Percentiles rank a stretch among this genome's conserved stretches.
Conservation (phyloP, 768 basidiomycete species). For the Agaricus blazei region DNA sequence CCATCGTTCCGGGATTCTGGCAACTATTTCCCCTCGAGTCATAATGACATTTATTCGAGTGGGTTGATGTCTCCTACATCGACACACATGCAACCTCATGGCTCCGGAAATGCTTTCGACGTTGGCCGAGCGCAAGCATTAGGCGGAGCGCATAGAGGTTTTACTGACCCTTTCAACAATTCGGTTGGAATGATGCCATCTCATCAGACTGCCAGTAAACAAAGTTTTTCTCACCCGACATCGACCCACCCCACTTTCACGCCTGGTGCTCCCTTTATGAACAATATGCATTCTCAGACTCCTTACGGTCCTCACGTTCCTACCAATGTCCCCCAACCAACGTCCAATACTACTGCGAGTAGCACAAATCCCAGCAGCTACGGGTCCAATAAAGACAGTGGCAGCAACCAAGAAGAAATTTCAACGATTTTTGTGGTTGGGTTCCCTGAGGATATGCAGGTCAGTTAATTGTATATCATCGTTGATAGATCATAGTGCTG, state of each 20-base stretch:
- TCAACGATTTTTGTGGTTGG: constrained; percentile 98
- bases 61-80: constrained; percentile 35
- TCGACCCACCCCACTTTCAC: constrained; percentile 25
- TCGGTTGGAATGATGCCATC: constrained; percentile 16
- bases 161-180: constrained; percentile 25
- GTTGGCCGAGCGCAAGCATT: constrained; percentile 23
- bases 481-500: constrained; percentile 14
- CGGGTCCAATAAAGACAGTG: constrained; percentile 20
- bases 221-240: constrained; percentile 20
- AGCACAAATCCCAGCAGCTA: constrained; percentile 21
- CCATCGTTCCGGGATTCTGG: constrained; percentile 31
- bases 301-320: constrained; percentile 71
- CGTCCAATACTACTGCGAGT: constrained; percentile 18
- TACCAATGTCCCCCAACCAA: constrained; percentile 21
- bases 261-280: constrained; percentile 20
- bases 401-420: constrained; percentile 70
- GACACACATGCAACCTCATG: constrained; percentile 31
- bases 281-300: constrained; percentile 56
- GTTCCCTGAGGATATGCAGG: constrained; percentile 99
- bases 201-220: constrained; percentile 19
- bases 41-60: constrained; percentile 29
- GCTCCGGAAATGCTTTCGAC: constrained; percentile 31
- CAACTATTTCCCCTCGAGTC: constrained; percentile 25
- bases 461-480: constrained; percentile 27
- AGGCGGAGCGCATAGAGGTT: constrained; percentile 24